Evolutionary conservation across 768 basidiomycete species (phyloP), one percentile per base, ranked within the genome.

Genomic region (Suillus hirtellus): DNA sequence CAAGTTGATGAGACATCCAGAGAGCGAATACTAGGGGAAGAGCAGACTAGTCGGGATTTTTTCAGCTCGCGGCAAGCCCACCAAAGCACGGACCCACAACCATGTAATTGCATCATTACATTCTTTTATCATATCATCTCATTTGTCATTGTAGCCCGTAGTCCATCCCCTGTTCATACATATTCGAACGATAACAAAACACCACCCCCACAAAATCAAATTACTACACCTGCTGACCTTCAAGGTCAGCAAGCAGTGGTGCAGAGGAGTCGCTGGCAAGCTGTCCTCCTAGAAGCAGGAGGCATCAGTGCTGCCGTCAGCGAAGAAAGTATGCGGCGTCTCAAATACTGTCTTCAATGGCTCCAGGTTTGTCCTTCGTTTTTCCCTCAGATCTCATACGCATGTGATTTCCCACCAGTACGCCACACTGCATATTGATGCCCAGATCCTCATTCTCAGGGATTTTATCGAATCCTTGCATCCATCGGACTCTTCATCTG

Each of bases 311-410:
- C 92, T 0, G 94, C 95, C 9, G 80, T 96, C 38, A 94, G 93
- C 73, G 93, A 95, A 66, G 95, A 96, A 74, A 94, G 89, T 70
- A 91, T 96, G 90, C 81, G 91, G 61, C 81, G 90, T 60, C 75
- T 96, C 46, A 87, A 88, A 72, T 96, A 95, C 71, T 94, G 92
- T 75, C 72, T 96, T 35, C 86, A 92, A 63, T 96, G 93, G 93
- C 79, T 96, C 19, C 89, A 92, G 80, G 92, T 93, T 34, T 27
- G 85, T 79, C 5, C 24, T 49, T 58, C 55, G 49, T 8, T 46
- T 19, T 12, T 21, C 9, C 49, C 60, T 8, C 19, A 19, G 8
- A 7, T 37, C 31, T 46, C 42, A 34, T n/a, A 35, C 66, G 35
- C 60, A 60, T n/a, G 19, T 2, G 56, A 15, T 35, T 47, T 46